These are phyloP conservation scores for Penicillium malachiteum DNA, from an alignment of 495 filamentous ascomycete genomes.

Conservation along the genomic window DNA sequence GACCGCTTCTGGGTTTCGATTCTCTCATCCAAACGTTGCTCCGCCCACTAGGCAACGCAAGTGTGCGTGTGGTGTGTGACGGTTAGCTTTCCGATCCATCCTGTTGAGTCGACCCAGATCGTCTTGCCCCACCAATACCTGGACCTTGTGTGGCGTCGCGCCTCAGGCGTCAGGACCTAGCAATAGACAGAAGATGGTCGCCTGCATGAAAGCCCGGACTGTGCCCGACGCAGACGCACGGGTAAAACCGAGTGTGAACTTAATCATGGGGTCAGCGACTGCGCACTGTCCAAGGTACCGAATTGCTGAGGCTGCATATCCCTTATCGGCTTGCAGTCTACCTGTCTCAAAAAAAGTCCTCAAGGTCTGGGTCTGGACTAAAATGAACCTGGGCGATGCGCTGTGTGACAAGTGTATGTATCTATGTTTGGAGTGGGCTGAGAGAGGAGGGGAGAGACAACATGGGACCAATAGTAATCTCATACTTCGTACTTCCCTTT, in stretches of 20 bases:
- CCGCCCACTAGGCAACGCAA: conserved; percentile 17
- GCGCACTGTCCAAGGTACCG: not conserved
- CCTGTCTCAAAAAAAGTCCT: not conserved
- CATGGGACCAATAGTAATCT: not conserved
- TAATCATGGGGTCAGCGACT: conserved; percentile 1
- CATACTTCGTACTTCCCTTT: not conserved
- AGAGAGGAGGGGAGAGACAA: too few species aligned
- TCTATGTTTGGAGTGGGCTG: not conserved
- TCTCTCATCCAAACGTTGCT: not conserved
- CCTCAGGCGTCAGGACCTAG: conserved; percentile 21
- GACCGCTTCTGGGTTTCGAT: conserved; percentile 6
- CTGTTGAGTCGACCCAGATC: conserved; percentile 8
- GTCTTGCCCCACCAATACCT: conserved; percentile 21
- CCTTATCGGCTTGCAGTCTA: conserved; percentile 12
- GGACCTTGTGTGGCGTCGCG: conserved; percentile 27
- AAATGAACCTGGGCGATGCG: conserved; percentile 2
- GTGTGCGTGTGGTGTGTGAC: conserved; percentile 7
- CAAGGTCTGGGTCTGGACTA: not conserved
- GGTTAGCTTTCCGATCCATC: conserved; percentile 1
- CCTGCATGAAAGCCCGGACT: conserved; percentile 14
- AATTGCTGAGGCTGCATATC: conserved; percentile 6
- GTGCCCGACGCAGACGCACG: conserved; percentile 17
- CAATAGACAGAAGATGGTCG: conserved; percentile 6
- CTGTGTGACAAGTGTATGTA: conserved; percentile 15
- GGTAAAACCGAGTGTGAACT: conserved; percentile 18